These are phyloP conservation scores for Scheffersomyces spartinae DNA, from an alignment of 805 yeast genomes.

Conservation along the genomic window DNA sequence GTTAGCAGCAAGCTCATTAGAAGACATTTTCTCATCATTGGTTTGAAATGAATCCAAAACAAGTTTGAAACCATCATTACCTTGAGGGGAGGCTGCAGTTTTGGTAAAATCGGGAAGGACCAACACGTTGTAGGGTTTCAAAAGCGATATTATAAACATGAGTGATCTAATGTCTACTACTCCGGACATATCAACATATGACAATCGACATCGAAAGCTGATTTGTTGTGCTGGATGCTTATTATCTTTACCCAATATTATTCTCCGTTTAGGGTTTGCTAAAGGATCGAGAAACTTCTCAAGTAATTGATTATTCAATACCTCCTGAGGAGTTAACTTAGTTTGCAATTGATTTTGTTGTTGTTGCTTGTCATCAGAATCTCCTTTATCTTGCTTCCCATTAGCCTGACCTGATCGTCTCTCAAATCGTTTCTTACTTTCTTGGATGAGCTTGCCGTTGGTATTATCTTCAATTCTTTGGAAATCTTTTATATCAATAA, in stretches of 20 bases:
- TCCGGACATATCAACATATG: conserved; percentile 75
- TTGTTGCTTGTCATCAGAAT: conserved; percentile 8
- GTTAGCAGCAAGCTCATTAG: too few species aligned
- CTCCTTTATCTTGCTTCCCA: conserved; percentile 11
- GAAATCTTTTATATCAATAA: conserved; percentile 56
- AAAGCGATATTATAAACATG: conserved; percentile 60
- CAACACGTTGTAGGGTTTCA: conserved; percentile 68
- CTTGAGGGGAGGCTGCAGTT: too few species aligned
- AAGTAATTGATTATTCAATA: conserved; percentile 27
- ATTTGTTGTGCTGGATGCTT: too few species aligned
- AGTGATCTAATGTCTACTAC: conserved; percentile 76
- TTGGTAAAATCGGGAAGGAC: conserved; percentile 36
- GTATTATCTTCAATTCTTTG: conserved; percentile 37
- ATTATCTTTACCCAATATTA: conserved; percentile 11
- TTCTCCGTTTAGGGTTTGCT: conserved; percentile 39
- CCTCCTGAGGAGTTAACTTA: conserved; percentile 32
- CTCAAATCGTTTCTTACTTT: conserved; percentile 27
- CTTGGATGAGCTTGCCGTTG: conserved; percentile 22
- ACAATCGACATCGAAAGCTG: conserved; percentile 57
- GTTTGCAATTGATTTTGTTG: conserved; percentile 20
- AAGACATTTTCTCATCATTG: too few species aligned
- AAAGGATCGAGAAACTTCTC: conserved; percentile 36
- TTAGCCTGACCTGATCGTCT: too few species aligned
- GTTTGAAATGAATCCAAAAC: too few species aligned
- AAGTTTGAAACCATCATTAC: too few species aligned